Conservation (phyloP, 148 eudicot genomes). For the Chenopodium quinoa region DNA sequence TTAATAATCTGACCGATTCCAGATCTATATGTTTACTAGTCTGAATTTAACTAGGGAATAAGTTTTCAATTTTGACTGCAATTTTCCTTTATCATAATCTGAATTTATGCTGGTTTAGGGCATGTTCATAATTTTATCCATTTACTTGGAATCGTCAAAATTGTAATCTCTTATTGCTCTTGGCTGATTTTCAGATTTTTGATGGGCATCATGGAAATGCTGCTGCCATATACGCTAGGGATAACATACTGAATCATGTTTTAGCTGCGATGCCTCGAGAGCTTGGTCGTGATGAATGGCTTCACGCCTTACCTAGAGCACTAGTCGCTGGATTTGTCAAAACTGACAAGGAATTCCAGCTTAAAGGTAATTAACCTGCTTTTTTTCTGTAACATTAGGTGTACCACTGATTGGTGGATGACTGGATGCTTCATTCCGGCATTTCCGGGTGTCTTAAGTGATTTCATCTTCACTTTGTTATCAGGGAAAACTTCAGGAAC, state of each 20-base stretch:
- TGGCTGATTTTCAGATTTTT: constrained; percentile 49
- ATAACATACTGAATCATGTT: constrained; percentile 59
- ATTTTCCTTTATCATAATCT: neutral
- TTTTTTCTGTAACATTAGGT: neutral
- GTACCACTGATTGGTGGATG: neutral
- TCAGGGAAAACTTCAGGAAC: constrained; percentile 92
- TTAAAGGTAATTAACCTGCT: constrained; percentile 42
- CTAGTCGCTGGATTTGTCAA: constrained; percentile 87
- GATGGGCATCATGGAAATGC: constrained; percentile 91
- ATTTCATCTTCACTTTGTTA: neutral
- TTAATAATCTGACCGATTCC: neutral
- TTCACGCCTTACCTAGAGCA: constrained; percentile 79
- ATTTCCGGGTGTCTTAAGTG: neutral
- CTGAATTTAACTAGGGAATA: too few species aligned
- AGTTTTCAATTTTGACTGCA: neutral
- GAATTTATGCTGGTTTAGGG: neutral
- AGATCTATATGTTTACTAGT: neutral
- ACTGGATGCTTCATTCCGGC: neutral
- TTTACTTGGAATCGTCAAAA: neutral
- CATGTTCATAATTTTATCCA: neutral
- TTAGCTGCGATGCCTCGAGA: constrained; percentile 72
- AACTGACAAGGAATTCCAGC: constrained; percentile 79
- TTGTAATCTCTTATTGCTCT: neutral
- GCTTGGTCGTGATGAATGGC: constrained; percentile 82
- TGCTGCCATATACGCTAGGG: constrained; percentile 75